Evolutionary conservation across 1,139 yeast genomes (phyloP), one percentile per base, ranked within the genome.

Genomic region (Saccharomycopsis hybrid): DNA sequence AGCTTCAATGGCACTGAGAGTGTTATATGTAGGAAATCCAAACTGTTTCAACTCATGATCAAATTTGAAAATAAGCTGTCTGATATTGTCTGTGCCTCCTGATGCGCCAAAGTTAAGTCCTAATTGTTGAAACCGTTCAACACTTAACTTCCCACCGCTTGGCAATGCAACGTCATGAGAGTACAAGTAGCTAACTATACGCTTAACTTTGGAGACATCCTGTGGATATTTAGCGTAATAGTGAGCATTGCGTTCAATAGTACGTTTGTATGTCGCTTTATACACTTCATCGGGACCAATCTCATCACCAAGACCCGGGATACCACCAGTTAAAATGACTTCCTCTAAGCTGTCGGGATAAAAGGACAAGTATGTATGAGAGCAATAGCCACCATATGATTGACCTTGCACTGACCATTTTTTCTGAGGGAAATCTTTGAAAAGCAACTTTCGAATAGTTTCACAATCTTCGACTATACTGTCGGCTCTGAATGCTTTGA

Each of bases 361-460:
- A 48, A 65, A 65, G 1, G 82, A 76, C 33, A 76, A 62, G 59
- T 78, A 78, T 1, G 77, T 71, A 54, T 75, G 68, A 29, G 71
- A 63, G 52, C 76, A 68, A 57, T 78, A 78, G 0, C 84, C 83
- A 4, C 83, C 84, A 56, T 70, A 78, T 1, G 80, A 74, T 57
- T 78, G 83, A 4, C 84, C 84, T 43, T 73, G 59, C 27, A 78
- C 55, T 2, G 79, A 68, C 81, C 81, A 76, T 59, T 73, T 71
- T 13, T 54, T 47, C 7, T 57, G 58, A 1, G 49, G 44, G 3
- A 53, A 44, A 13, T 54, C 49, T 25, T 46, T 48, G 5, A 74
- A 54, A 46, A 78, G 63, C 1, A 57, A 55, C 18, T 56, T 55
- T 49, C 82, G 63, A 43, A 78, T 71, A 4, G 51, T 31, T 56